Base-by-base conservation (phyloP, 805 yeast species). In the Nakazawaea sp. region DNA sequence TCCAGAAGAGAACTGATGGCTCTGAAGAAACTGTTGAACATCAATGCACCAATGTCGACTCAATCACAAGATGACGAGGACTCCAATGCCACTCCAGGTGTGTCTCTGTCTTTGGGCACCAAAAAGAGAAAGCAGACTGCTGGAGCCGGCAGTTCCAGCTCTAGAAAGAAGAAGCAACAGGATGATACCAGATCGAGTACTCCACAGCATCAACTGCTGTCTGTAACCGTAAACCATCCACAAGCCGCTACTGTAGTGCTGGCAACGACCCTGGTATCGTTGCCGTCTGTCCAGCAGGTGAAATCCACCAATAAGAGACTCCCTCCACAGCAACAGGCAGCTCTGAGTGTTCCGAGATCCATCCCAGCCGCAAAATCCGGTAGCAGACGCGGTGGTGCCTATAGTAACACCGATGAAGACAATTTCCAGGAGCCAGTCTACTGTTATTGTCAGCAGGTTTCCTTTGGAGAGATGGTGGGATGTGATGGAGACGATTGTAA, bases 401-500 rank as follows among this genome's bases (percentile, higher is more conserved):
- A 29, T 21, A 21, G 24, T 21, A 28, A 29, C 23, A 5, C 13
- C 9, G 41, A 41, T 10, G 42, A 41, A 17, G 43, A 26, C 7
- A 62, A 56, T 19, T 58, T 55, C 33, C 68, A 66, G 17, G 97
- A 89, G 51, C 95, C 95, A 1, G 75, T 88, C 2, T 90, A 90
- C 56, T 92, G 98, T 59, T 89, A 90, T 62, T 92, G 98, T 62
- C 86, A 88, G 56, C 96, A 89, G 56, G 95, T 89, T 1, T 90
- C 97, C 4, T 92, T 84, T 55, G 98, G 98, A 15, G 97, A 92
- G 53, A 92, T 92, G 98, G 97, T 92, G 43, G 98, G 95, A 2
- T 92, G 98, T 62, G 98, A 92, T 53, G 97, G 96, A 10, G 89
- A 85, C 25, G 77, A 80, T 41, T 90, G 97, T 64, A 79, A 79